Percentiles rank a stretch among this genome's conserved stretches.
Conservation (phyloP, 2,329 filamentous ascomycete genomes). For the Pyricularia sp. region DNA sequence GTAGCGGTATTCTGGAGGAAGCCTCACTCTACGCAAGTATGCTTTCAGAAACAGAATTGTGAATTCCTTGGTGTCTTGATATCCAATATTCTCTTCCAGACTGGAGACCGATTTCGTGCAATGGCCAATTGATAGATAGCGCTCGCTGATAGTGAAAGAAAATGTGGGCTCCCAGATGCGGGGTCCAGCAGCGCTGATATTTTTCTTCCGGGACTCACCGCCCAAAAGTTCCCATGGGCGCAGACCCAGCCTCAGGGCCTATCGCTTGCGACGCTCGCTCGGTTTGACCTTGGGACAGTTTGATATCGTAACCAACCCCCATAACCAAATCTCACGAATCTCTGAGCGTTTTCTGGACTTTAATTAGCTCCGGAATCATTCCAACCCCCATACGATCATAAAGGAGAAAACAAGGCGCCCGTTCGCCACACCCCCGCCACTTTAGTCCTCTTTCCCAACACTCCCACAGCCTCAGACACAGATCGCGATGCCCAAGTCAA, state of each 20-base stretch:
- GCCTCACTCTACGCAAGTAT: no score
- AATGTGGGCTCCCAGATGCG: background rate
- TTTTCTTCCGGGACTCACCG: constrained; percentile 6
- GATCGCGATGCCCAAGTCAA: constrained; percentile 83
- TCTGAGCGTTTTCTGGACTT: background rate
- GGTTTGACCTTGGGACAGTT: background rate
- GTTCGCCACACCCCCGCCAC: background rate
- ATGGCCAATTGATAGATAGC: background rate
- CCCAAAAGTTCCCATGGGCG: constrained; percentile 5
- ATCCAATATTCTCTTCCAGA: background rate
- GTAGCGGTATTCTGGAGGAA: no score
- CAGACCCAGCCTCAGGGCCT: background rate
- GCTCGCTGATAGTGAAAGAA: constrained; percentile 9
- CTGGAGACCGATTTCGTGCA: background rate
- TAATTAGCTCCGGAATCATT: background rate
- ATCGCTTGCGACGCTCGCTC: background rate
- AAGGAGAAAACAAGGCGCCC: background rate
- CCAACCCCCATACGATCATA: background rate
- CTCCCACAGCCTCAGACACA: background rate
- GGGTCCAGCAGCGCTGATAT: background rate
- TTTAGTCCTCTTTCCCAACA: background rate
- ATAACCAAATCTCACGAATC: background rate
- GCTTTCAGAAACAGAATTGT: background rate
- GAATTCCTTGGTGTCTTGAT: no score
- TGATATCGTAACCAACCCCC: background rate